Percentiles rank a stretch among this genome's conserved stretches.
These are phyloP conservation scores for Curvularia lunata DNA, from an alignment of 2,329 filamentous ascomycete genomes.

Conservation along the genomic window DNA sequence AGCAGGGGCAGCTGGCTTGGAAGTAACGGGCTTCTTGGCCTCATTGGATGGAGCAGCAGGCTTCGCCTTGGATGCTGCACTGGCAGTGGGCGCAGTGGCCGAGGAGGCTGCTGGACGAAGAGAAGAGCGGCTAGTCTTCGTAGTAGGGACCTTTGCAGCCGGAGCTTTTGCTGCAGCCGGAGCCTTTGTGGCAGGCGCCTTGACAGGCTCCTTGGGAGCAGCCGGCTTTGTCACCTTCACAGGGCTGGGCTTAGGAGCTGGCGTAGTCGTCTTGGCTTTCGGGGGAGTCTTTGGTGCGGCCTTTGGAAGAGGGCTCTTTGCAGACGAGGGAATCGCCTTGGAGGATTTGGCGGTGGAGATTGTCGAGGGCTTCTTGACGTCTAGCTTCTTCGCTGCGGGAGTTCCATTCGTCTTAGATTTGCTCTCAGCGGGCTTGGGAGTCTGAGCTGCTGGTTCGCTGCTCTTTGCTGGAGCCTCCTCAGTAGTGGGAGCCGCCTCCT, in stretches of 20 bases:
- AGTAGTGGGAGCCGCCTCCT: constrained; percentile 44
- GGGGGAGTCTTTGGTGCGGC: constrained; percentile 41
- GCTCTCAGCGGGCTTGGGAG: constrained; percentile 4
- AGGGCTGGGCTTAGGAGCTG: constrained; percentile 32
- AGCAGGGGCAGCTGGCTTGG: constrained; percentile 22
- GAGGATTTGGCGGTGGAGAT: constrained; percentile 43
- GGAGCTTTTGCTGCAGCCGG: constrained; percentile 7
- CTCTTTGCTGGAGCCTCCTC: neutral
- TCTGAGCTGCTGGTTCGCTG: constrained; percentile 1
- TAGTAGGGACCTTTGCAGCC: constrained; percentile 17
- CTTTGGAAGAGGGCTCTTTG: constrained; percentile 44
- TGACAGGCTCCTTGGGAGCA: constrained; percentile 30
- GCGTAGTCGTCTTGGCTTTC: constrained; percentile 28
- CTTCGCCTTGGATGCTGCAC: constrained; percentile 25
- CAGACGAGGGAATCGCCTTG: constrained; percentile 27
- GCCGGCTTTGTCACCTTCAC: constrained; percentile 30
- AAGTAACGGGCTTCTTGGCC: constrained; percentile 22
- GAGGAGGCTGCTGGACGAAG: constrained; percentile 32
- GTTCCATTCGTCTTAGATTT: constrained; percentile 28
- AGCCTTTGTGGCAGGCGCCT: constrained; percentile 23
- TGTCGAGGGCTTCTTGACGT: constrained; percentile 41
- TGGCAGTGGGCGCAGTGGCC: constrained; percentile 33
- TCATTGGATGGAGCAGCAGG: constrained; percentile 11
- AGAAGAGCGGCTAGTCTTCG: constrained; percentile 40
- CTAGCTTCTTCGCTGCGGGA: constrained; percentile 17